A percentile compares a stretch with the other conserved stretches of the same genome.
These are phyloP conservation scores for Metarhizium sp. DNA, from an alignment of 2,329 filamentous ascomycete genomes.

Conservation along the genomic window DNA sequence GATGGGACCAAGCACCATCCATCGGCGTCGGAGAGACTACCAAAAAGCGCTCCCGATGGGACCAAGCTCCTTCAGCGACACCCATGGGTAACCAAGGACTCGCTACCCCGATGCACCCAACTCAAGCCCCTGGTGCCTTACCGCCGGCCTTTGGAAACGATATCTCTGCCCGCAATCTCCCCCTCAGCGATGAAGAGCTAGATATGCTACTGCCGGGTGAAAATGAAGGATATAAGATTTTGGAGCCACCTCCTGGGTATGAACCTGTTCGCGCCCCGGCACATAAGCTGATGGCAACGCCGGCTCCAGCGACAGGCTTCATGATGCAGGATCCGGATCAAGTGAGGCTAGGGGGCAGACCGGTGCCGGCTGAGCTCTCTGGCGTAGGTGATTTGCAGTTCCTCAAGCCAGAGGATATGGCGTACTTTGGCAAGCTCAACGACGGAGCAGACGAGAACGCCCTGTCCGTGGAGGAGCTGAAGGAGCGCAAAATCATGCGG, in stretches of 20 bases:
- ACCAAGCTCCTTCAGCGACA: constrained; percentile 76
- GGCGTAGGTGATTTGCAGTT: constrained; percentile 95
- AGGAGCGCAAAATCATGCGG: constrained; percentile 98
- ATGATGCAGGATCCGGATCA: constrained; percentile 96
- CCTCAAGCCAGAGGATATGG: constrained; percentile 98
- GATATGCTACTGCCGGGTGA: constrained; percentile 84
- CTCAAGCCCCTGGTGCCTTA: constrained; percentile 38
- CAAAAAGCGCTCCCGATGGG: constrained; percentile 82
- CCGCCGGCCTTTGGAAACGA: constrained; percentile 71
- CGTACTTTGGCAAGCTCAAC: constrained; percentile 95
- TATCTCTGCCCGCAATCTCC: constrained; percentile 61
- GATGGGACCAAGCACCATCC: constrained; percentile 79
- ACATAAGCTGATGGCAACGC: constrained; percentile 65
- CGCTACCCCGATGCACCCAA: constrained; percentile 68
- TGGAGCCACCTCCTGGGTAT: constrained; percentile 86
- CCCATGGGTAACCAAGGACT: constrained; percentile 66
- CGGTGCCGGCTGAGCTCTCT: constrained; percentile 89
- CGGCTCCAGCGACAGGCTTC: constrained; percentile 73
- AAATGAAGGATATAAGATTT: constrained; percentile 83
- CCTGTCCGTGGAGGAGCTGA: constrained; percentile 88
- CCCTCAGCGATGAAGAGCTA: constrained; percentile 87
- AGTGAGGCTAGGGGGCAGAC: constrained; percentile 72
- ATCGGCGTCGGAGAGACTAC: constrained; percentile 46
- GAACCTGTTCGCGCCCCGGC: constrained; percentile 71
- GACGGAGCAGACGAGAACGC: constrained; percentile 88